Evolutionary conservation across 2,329 filamentous ascomycete species (phyloP), one percentile per base, ranked within the genome.

Genomic region (Davidsoniella eucalypti): DNA sequence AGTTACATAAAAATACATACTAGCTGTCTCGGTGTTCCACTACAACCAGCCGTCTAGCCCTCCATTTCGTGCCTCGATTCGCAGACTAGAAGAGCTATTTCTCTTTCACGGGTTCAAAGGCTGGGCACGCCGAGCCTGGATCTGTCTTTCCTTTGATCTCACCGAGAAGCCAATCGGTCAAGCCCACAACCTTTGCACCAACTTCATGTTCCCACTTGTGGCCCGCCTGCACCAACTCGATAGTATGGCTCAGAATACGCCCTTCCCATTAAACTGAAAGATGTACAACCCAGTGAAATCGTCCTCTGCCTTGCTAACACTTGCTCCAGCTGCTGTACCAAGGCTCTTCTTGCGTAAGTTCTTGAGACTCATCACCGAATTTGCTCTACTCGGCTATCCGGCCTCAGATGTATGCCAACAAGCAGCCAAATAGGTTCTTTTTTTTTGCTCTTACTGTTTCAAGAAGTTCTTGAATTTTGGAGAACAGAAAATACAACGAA

Each of bases 111-210:
- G 26, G 6, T 7, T 46, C 48, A 49, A 54, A 7, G 52, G 52
- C 52, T n/a, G 54, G 54, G 47, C 53, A 54, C 23, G 51, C 53
- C 10, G 43, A 43, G 21, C 43, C 49, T 16, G 46, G 33, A 33
- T 50, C 49, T 40, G 50, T 45, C 49, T 42, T 49, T 17, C 51
- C 52, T 10, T 50, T 50, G 26, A 88, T 82, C 47, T 83, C 83
- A 2, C 88, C 87, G 37, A 96, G 70, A 55, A 98, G 67, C 90
- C 92, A 96, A 62, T 98, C 92, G 14, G 92, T 95, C 56, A 96
- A 68, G 12, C 84, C 87, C 14, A 96, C 87, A 17, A 98, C 84
- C 60, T 82, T 85, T 18, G 85, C 82, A 23, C 84, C 78, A n/a
- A 81, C 69, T 14, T 78, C 87, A 55, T 77, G 78, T 58, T 95